These are phyloP conservation scores for Pugionium cornutum DNA, from an alignment of 345 rosid species.

Conservation along the genomic window DNA sequence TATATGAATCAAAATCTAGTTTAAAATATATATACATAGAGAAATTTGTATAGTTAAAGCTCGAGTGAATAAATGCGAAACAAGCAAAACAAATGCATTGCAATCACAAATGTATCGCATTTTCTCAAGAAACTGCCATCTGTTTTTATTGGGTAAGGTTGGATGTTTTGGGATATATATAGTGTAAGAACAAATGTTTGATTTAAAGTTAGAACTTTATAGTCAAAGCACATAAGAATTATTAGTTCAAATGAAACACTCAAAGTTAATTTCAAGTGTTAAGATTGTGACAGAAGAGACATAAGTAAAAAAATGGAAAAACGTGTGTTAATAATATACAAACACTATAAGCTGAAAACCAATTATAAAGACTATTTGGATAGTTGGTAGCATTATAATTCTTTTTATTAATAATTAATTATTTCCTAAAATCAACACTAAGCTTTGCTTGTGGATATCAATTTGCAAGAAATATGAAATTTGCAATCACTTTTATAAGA, in stretches of 20 bases:
- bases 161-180: conserved; percentile 12
- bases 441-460: conserved; percentile 31
- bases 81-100: too few relatives aligned
- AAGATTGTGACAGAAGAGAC: conserved; percentile 32
- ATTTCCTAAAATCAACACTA: conserved; percentile 19
- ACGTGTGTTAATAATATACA: conserved; percentile 29
- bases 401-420: conserved; percentile 22
- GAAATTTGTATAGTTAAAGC: too few relatives aligned
- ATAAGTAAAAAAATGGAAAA: conserved; percentile 23
- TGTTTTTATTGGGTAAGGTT: conserved; percentile 23
- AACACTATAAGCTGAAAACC: conserved; percentile 38
- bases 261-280: conserved; percentile 29
- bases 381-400: conserved; percentile 15
- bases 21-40: too few relatives aligned
- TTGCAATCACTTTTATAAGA: conserved; percentile 8
- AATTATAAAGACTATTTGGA: conserved; percentile 27
- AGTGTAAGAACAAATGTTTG: conserved; percentile 20
- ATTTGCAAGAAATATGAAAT: conserved; percentile 21
- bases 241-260: conserved; percentile 33
- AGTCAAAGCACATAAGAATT: conserved; percentile 31
- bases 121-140: conserved; percentile 16
- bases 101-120: conserved; percentile 7
- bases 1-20: too few relatives aligned
- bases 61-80: too few relatives aligned
- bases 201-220: conserved; percentile 11